Conservation (phyloP, 176 grass and related monocot species). For the Carex littledalei region DNA sequence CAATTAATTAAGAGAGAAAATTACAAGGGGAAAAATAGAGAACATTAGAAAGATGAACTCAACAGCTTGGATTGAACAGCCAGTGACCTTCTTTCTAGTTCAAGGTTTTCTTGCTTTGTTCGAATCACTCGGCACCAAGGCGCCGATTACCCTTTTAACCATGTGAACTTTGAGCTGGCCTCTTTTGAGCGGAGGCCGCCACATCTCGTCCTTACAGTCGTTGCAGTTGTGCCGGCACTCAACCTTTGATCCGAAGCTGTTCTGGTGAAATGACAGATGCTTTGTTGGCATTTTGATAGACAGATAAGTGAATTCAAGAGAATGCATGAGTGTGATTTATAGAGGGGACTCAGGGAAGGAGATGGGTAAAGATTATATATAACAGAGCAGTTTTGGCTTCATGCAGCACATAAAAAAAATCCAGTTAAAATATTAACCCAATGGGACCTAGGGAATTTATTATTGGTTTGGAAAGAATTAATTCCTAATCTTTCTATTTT, state of each 20-base stretch:
- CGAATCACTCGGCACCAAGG: neutral
- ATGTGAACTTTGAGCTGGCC: conserved; percentile 2
- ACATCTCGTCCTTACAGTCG: conserved; percentile 1
- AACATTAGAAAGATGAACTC: neutral
- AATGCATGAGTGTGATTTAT: conserved; percentile 6
- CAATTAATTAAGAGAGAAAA: neutral
- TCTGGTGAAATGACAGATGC: neutral
- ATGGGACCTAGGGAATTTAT: neutral
- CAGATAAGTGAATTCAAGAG: neutral
- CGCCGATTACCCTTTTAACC: neutral
- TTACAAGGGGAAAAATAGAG: neutral
- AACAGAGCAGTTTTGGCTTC: too few relatives aligned
- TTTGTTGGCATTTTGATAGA: neutral
- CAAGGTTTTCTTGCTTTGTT: neutral
- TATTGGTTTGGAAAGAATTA: conserved; percentile 2
- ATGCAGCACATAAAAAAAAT: too few relatives aligned
- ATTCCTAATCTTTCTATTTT: neutral
- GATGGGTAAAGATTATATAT: neutral
- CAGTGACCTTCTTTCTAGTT: neutral
- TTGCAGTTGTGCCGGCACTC: neutral
- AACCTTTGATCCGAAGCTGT: neutral
- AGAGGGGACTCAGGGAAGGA: neutral
- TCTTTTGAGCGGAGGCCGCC: neutral
- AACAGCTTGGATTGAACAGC: neutral
- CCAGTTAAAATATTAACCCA: too few relatives aligned